Percentiles rank a stretch among this genome's conserved stretches.
Conservation (phyloP, 768 basidiomycete species). For the Phylloporus rhodoxanthus region DNA sequence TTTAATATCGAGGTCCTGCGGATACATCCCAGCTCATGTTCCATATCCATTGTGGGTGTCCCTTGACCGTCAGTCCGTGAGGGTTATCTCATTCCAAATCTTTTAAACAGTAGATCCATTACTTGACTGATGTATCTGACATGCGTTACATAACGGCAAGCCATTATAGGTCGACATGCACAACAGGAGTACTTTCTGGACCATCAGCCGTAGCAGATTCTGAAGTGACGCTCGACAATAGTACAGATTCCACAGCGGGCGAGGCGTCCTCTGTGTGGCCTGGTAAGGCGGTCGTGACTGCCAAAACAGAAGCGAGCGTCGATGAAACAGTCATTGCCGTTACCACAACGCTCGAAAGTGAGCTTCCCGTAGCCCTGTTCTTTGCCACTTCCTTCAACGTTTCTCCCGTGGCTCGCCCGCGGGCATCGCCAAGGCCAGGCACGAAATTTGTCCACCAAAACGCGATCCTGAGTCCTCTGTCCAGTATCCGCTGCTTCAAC, state of each 20-base stretch:
- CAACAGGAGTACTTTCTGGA: not conserved
- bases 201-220: not conserved
- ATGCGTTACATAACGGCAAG: not conserved
- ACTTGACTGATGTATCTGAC: not conserved
- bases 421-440: conserved; percentile 31
- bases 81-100: not conserved
- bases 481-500: conserved; percentile 80
- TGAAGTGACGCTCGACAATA: not conserved
- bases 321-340: conserved; percentile 2
- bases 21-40: not conserved
- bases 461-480: conserved; percentile 69
- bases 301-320: conserved; percentile 11
- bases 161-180: conserved; percentile 17
- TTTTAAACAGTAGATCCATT: not conserved
- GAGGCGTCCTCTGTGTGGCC: not conserved
- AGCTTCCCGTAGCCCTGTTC: not conserved
- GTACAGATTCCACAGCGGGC: not conserved
- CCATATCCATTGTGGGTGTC: too few species aligned
- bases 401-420: not conserved
- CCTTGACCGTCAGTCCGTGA: not conserved
- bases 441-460: conserved; percentile 86
- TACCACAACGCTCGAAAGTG: conserved; percentile 7
- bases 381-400: conserved; percentile 5
- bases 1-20: too few species aligned
- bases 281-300: conserved; percentile 2